Conservation (phyloP, 805 yeast genomes). For the Starmerella apis region DNA sequence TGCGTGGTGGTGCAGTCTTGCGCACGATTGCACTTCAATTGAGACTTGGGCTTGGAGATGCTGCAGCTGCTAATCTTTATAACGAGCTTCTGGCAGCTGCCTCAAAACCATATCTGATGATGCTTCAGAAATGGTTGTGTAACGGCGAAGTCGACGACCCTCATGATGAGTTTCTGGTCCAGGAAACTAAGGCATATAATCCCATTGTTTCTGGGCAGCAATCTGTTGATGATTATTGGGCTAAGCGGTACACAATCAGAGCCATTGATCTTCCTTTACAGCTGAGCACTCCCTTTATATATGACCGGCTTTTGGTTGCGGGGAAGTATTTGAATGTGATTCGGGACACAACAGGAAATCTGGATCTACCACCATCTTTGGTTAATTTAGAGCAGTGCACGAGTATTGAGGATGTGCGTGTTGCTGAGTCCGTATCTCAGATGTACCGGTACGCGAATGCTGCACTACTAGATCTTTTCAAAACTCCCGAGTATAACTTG, state of each 20-base stretch:
- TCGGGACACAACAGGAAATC: slow-evolving; percentile 31
- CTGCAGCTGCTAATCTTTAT: slow-evolving; percentile 44
- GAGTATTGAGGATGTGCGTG: slow-evolving; percentile 36
- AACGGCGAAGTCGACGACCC: slow-evolving; percentile 69
- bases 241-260: slow-evolving; percentile 53
- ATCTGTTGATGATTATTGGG: slow-evolving; percentile 37
- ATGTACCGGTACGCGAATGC: slow-evolving; percentile 62
- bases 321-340: slow-evolving; percentile 78
- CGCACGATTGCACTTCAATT: slow-evolving; percentile 50
- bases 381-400: slow-evolving; percentile 21
- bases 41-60: slow-evolving; percentile 55
- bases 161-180: slow-evolving; percentile 69
- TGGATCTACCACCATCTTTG: not conserved
- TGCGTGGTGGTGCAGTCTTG: slow-evolving; percentile 68
- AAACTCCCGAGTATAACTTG: slow-evolving; percentile 44
- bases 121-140: slow-evolving; percentile 71
- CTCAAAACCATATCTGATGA: slow-evolving; percentile 50
- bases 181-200: slow-evolving; percentile 18
- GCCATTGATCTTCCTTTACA: slow-evolving; percentile 65
- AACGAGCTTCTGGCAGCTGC: slow-evolving; percentile 45
- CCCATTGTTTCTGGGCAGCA: slow-evolving; percentile 15
- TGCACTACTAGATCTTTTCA: slow-evolving; percentile 44
- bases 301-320: slow-evolving; percentile 59
- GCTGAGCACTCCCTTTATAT: slow-evolving; percentile 43
- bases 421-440: slow-evolving; percentile 46